Evolutionary conservation across 2,329 filamentous ascomycete genomes (phyloP), one percentile per base, ranked within the genome.

Genomic region (Rhynchosporium secalis): DNA sequence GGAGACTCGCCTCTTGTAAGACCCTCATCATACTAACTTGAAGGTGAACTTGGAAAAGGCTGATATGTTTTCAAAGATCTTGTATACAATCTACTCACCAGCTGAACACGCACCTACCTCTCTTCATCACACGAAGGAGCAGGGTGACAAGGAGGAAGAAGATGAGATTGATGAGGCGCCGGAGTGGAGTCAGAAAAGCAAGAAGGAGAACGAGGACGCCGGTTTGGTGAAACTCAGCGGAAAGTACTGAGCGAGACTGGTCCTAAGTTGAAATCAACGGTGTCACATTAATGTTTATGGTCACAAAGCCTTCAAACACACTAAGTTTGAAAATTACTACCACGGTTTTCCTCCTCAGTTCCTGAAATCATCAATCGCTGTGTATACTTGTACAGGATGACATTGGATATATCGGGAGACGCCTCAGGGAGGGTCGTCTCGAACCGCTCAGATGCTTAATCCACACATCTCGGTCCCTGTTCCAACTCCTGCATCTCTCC

Each of bases 41-140:
- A 10, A 15, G 8, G 6, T 20, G 12, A 29, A 45, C 9, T n/a
- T 46, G n/a, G 15, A 40, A 28, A 49, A 7, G 36, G 4, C 13
- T 10, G 51, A 55, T 61, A 31, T 55, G 47, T 15, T 15, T 3
- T 13, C 26, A 2, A 56, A 71, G 57, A 83, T 87, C 66, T 71
- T 88, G 43, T 82, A 87, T 56, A 88, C 85, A 0, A 81, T 88
- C 4, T 88, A 88, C 71, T 80, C 80, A 12, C 85, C 85, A 0
- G 85, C 84, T 0, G 85, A 88, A 74, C 85, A 88, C 72, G 78
- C 82, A 62, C 77, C 83, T 3, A 80, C 78, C 12, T 83, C 82
- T 2, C 81, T 87, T 56, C 86, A 88, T 70, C 77, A 81, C 75
- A 86, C 82, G 0, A 88, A 88, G 73, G 84, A 84, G 65, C 78